Evolutionary conservation across 2,329 filamentous ascomycete genomes (phyloP).

Genomic region (Eutypa lata): DNA sequence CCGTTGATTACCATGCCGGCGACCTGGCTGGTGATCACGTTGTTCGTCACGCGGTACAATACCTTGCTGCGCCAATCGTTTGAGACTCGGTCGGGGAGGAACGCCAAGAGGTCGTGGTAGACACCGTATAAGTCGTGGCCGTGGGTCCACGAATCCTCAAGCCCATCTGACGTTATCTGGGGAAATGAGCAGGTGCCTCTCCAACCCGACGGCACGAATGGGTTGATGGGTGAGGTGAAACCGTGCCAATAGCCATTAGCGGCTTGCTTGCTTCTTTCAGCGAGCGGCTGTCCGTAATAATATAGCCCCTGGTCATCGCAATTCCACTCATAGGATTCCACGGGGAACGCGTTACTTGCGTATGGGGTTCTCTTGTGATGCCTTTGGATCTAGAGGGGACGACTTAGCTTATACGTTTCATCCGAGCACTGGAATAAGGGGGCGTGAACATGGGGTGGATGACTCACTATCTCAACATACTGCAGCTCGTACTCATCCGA

Average conservation of each 20-base stretch:
- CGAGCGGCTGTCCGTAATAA: conserved; percentile 61
- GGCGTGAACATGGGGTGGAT: background rate
- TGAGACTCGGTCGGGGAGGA: conserved; percentile 54
- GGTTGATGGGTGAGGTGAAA: conserved; percentile 61
- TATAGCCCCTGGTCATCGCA: conserved; percentile 69
- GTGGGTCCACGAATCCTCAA: conserved; percentile 73
- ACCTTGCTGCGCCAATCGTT: conserved; percentile 43
- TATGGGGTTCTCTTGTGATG: conserved; percentile 86
- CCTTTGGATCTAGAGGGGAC: conserved; percentile 59
- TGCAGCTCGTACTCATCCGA: conserved; percentile 57
- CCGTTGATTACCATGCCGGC: conserved; percentile 71
- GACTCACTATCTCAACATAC: conserved; percentile 71
- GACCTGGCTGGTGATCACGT: conserved; percentile 79
- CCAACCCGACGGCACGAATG: conserved; percentile 64
- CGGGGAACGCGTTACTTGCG: conserved; percentile 71
- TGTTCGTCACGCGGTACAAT: conserved; percentile 73
- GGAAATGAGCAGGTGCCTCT: conserved; percentile 76
- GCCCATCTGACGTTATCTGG: conserved; percentile 69
- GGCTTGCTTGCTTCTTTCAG: conserved; percentile 12
- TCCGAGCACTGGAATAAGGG: background rate
- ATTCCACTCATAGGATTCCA: conserved; percentile 69
- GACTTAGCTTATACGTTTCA: conserved; percentile 5
- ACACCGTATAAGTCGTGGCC: conserved; percentile 75
- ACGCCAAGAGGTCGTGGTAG: conserved; percentile 66
- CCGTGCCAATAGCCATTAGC: conserved; percentile 64